A percentile compares a stretch with the other conserved stretches of the same genome.
Conservation (phyloP, 2,329 filamentous ascomycete species). For the Bipolaris victoriae region DNA sequence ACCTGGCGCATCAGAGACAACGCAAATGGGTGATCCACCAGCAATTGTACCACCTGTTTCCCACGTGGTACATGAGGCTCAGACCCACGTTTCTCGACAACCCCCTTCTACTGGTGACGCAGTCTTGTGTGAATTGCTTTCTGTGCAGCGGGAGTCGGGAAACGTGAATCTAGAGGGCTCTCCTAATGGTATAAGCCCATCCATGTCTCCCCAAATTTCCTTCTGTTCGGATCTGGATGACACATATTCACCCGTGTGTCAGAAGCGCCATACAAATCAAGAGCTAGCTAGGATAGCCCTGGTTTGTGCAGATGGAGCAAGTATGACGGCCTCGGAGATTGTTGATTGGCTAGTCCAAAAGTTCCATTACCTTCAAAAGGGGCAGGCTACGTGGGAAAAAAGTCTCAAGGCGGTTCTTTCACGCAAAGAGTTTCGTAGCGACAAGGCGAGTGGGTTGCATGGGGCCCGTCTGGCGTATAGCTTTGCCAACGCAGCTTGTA, state of each 20-base stretch:
- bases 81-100: not conserved
- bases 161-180: not conserved
- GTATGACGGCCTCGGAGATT: slow-evolving; percentile 17
- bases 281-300: slow-evolving; percentile 22
- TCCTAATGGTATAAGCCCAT: not conserved
- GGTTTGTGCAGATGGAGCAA: slow-evolving; percentile 16
- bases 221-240: not conserved
- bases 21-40: not conserved
- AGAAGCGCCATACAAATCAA: slow-evolving; percentile 7
- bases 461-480: slow-evolving; percentile 5
- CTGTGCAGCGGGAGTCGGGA: not conserved
- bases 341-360: slow-evolving; percentile 17
- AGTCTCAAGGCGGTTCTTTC: slow-evolving; percentile 21
- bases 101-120: not conserved
- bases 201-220: not conserved
- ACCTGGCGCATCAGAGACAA: not conserved
- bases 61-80: not conserved
- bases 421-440: slow-evolving; percentile 17
- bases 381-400: slow-evolving; percentile 21
- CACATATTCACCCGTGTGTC: not conserved
- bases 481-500: slow-evolving; percentile 9
- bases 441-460: not conserved
- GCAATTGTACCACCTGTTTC: not conserved
- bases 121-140: too few relatives aligned
- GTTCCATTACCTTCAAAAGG: slow-evolving; percentile 19